Percentiles rank a stretch among this genome's conserved stretches.
Conservation (phyloP, 768 basidiomycete genomes). For the Serpula lacrymans region DNA sequence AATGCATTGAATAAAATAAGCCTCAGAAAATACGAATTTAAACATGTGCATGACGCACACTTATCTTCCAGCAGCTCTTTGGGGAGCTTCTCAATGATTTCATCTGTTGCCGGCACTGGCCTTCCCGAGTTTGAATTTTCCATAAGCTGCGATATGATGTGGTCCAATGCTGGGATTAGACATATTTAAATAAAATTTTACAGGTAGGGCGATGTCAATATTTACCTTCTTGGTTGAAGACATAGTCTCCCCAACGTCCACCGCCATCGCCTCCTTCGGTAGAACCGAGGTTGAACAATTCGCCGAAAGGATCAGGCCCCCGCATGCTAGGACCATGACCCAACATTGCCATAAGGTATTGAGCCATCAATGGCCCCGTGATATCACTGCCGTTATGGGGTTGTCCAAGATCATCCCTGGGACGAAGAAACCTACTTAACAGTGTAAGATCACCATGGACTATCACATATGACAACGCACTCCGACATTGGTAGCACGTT, state of each 20-base stretch:
- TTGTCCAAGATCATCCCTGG: conserved; percentile 14
- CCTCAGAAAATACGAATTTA: neutral
- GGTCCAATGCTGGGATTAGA: conserved; percentile 57
- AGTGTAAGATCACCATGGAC: neutral
- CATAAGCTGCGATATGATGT: conserved; percentile 86
- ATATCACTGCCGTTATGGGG: conserved; percentile 38
- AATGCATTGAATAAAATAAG: conserved; percentile 7
- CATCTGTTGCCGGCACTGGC: conserved; percentile 84
- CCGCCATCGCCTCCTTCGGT: conserved; percentile 39
- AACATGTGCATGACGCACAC: conserved; percentile 45
- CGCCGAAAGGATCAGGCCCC: conserved; percentile 42
- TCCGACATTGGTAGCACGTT: conserved; percentile 47
- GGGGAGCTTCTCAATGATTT: conserved; percentile 66
- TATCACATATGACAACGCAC: conserved; percentile 30
- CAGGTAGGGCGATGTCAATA: conserved; percentile 1
- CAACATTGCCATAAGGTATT: conserved; percentile 67
- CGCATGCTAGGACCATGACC: conserved; percentile 24
- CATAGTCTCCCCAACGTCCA: conserved; percentile 86
- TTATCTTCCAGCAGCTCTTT: conserved; percentile 57
- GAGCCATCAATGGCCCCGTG: conserved; percentile 62
- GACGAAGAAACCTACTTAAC: conserved; percentile 33
- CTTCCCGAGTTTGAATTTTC: conserved; percentile 70
- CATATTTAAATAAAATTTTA: neutral
- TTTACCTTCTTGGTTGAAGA: conserved; percentile 84
- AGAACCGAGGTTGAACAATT: conserved; percentile 38